Base-by-base conservation (phyloP, 129 eudicot species). In the Rutidosis leptorrhynchoides region DNA sequence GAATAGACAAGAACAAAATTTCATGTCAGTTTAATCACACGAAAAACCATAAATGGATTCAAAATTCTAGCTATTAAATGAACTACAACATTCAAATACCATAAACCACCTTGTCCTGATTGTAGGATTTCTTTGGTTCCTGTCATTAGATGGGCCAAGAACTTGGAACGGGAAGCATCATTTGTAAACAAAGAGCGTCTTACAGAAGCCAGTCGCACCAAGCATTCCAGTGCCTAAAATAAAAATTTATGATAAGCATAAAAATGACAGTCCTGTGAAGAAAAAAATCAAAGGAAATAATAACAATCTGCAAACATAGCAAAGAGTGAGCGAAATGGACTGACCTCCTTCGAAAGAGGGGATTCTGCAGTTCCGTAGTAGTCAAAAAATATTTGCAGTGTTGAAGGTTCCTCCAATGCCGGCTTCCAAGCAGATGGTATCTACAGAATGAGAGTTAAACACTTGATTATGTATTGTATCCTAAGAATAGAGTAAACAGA, bases 201-300 rank as follows among this genome's bases (percentile, higher is more conserved):
- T 48, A 93, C 96, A 12, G 98, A 93, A 71, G 96, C 96, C 82
- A 93, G 66, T 58, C 98, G 77, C 69, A 93, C 98, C 69, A 93
- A 80, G 89, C 98, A 93, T 83, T 93, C 98, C 69, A 93, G 71
- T 57, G 98, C 88, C 98, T 93, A 80, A 66, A 33, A 9, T 56
- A 35, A 37, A 27, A 33, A n/a, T 7, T 60, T 45, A 69, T 14
- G 30, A 37, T 7, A 26, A 24, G 35, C 51, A 4, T 21, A 32
- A 2, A 21, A 43, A n/a, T 21, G 48, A 60, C 22, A 58, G 25
- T 58, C 22, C 23, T 52, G 35, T 24, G 62, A 7, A 58, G n/a
- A 6, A 67, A 48, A 46, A 68, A 22, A 45, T 58, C 28, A 22
- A 9, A 60, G 29, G 23, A 29, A 60, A 29, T 30, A 35, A 49